Conservation (phyloP, 2,329 filamentous ascomycete genomes). For the Verticillium zaregamsianum region DNA sequence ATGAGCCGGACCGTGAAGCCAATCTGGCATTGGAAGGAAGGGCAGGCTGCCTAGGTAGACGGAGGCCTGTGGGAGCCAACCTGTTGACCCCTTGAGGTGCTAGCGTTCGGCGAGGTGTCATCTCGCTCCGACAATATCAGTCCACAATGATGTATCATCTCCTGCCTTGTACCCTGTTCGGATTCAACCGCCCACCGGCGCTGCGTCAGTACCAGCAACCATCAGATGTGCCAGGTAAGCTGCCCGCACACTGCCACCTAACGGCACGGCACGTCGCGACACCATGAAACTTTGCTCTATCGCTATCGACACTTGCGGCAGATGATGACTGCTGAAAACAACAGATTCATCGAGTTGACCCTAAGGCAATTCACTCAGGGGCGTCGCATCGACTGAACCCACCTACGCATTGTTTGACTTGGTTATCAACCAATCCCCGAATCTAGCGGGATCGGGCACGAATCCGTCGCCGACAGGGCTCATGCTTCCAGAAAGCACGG, state of each 20-base stretch:
- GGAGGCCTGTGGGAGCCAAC: not conserved
- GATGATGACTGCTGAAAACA: no score
- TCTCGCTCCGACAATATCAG: conserved; percentile 14
- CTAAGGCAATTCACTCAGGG: not conserved
- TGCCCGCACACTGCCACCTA: not conserved
- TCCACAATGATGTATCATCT: conserved; percentile 12
- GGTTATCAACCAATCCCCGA: conserved; percentile 6
- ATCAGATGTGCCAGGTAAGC: not conserved
- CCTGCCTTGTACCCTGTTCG: conserved; percentile 5
- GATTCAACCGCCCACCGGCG: not conserved
- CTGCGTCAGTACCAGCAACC: not conserved
- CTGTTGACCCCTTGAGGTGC: not conserved
- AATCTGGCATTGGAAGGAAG: not conserved
- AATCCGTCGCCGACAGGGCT: conserved; percentile 2
- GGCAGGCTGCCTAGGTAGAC: not conserved
- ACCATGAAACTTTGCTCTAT: not conserved
- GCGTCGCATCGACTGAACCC: not conserved
- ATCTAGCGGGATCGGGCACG: conserved; percentile 7
- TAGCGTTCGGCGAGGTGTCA: conserved; percentile 8
- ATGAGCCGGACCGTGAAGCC: not conserved
- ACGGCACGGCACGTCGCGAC: not conserved
- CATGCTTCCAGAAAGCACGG: conserved; percentile 10
- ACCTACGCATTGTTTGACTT: not conserved
- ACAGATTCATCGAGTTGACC: not conserved
- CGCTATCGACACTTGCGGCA: not conserved